Evolutionary conservation across 164 flowering plant species (phyloP).

Genomic region (Magnolia officinalis): DNA sequence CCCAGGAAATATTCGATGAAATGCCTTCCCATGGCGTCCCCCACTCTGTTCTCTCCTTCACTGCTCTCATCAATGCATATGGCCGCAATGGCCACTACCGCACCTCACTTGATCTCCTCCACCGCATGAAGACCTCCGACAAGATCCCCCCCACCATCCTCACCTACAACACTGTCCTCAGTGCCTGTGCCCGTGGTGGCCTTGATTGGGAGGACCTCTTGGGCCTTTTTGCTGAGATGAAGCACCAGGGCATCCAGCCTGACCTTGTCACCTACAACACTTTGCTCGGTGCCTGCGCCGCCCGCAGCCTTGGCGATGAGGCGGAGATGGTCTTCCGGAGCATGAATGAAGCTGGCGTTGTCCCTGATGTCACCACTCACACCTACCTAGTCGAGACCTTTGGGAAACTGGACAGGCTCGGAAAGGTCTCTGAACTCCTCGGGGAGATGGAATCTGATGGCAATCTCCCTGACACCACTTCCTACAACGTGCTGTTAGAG

Average conservation of each 20-base stretch:
- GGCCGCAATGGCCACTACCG: conserved; percentile 79
- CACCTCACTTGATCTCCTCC: conserved; percentile 57
- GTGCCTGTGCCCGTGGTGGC: conserved; percentile 90
- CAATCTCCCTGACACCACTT: conserved; percentile 63
- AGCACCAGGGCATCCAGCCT: conserved; percentile 88
- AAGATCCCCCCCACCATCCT: conserved; percentile 61
- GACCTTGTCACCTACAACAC: conserved; percentile 88
- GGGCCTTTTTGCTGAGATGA: conserved; percentile 92
- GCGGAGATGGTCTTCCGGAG: conserved; percentile 94
- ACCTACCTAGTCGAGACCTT: conserved; percentile 77
- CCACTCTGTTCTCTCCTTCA: conserved; percentile 64
- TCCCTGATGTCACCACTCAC: conserved; percentile 78
- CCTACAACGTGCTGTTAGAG: conserved; percentile 81
- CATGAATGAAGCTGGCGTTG: conserved; percentile 85
- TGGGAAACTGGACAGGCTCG: conserved; percentile 60
- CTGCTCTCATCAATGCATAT: conserved; percentile 80
- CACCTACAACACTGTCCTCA: conserved; percentile 83
- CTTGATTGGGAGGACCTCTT: conserved; percentile 86
- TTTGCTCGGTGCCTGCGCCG: conserved; percentile 74
- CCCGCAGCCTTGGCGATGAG: conserved; percentile 70
- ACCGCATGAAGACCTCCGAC: conserved; percentile 63
- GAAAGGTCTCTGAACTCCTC: conserved; percentile 69
- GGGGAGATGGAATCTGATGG: conserved; percentile 76
- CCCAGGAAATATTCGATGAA: conserved; percentile 76
- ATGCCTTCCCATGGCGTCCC: conserved; percentile 67